Conservation (phyloP, 306 rosid genomes). For the Dicorynia guianensis region DNA sequence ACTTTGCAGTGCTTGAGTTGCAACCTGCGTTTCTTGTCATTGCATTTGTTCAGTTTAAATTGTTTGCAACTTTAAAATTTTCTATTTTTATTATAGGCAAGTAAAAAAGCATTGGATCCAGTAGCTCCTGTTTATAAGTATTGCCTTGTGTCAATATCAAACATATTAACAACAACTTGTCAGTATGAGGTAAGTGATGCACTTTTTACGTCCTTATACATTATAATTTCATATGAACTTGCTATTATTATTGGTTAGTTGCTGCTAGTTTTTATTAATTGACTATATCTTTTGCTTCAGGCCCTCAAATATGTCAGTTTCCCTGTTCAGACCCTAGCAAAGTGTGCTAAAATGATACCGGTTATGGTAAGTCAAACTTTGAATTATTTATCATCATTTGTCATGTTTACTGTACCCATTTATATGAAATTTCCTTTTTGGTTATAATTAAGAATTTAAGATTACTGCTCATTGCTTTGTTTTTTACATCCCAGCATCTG, state of each 20-base stretch:
- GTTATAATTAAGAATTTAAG: background rate
- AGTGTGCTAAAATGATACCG: conserved; percentile 98
- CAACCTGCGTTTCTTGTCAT: no score
- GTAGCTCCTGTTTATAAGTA: conserved; percentile 94
- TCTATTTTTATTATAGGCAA: conserved; percentile 56
- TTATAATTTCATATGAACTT: conserved; percentile 8
- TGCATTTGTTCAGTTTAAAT: background rate
- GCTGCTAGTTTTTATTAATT: conserved; percentile 18
- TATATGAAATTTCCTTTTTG: conserved; percentile 18
- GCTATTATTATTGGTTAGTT: conserved; percentile 18
- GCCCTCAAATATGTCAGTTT: conserved; percentile 98
- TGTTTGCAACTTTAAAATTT: conserved; percentile 24
- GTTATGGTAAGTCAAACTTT: conserved; percentile 78
- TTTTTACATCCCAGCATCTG: background rate
- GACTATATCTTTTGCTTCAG: conserved; percentile 50
- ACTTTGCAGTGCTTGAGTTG: conserved; percentile 9
- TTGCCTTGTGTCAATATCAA: conserved; percentile 78
- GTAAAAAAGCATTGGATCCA: conserved; percentile 76
- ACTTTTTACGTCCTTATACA: background rate
- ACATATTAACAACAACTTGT: conserved; percentile 93
- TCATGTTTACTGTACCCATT: conserved; percentile 1
- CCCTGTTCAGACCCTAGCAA: conserved; percentile 97
- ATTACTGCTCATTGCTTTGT: conserved; percentile 13
- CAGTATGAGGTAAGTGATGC: conserved; percentile 80
- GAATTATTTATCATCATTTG: background rate